A percentile compares a stretch with the other conserved stretches of the same genome.
Conservation (phyloP, 1,284 basidiomycete genomes). For the Mycosarcoma maydis region DNA sequence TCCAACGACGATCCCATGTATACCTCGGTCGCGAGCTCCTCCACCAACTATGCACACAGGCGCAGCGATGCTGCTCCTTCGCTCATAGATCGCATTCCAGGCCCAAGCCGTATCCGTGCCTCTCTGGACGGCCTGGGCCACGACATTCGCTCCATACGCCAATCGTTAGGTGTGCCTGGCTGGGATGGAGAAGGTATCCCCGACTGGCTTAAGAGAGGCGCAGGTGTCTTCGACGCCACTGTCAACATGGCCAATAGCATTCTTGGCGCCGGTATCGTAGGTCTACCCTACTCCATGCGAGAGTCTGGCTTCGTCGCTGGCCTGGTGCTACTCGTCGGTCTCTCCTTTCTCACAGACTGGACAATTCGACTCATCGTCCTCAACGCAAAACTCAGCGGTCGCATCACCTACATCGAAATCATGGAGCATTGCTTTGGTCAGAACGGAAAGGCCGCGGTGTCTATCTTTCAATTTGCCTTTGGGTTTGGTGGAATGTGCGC, state of each 20-base stretch:
- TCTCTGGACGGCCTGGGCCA: slow-evolving; percentile 54
- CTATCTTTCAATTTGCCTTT: slow-evolving; percentile 96
- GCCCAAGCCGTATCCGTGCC: slow-evolving; percentile 22
- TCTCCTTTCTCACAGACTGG: slow-evolving; percentile 93
- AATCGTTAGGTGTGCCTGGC: slow-evolving; percentile 62
- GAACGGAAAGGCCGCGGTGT: slow-evolving; percentile 77
- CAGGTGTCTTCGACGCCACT: slow-evolving; percentile 82
- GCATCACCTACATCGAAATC: slow-evolving; percentile 92
- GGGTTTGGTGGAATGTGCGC: slow-evolving; percentile 85
- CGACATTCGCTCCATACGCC: slow-evolving; percentile 51
- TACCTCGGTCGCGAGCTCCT: slow-evolving; percentile 10
- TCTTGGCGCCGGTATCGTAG: slow-evolving; percentile 80
- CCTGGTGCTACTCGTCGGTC: slow-evolving; percentile 78
- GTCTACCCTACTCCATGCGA: slow-evolving; percentile 86
- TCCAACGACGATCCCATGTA: slow-evolving; percentile 2
- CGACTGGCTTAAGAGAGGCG: slow-evolving; percentile 72
- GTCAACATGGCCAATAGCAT: slow-evolving; percentile 98
- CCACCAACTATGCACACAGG: slow-evolving; percentile 5
- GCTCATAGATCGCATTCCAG: slow-evolving; percentile 40
- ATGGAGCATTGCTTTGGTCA: slow-evolving; percentile 94
- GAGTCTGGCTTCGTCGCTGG: slow-evolving; percentile 93
- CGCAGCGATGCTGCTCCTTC: slow-evolving; percentile 28
- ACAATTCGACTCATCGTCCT: slow-evolving; percentile 90
- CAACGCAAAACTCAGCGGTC: slow-evolving; percentile 93
- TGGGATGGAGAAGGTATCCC: slow-evolving; percentile 69